Base-by-base conservation (phyloP, 805 yeast genomes). In the Sporopachydermia lactativora region DNA sequence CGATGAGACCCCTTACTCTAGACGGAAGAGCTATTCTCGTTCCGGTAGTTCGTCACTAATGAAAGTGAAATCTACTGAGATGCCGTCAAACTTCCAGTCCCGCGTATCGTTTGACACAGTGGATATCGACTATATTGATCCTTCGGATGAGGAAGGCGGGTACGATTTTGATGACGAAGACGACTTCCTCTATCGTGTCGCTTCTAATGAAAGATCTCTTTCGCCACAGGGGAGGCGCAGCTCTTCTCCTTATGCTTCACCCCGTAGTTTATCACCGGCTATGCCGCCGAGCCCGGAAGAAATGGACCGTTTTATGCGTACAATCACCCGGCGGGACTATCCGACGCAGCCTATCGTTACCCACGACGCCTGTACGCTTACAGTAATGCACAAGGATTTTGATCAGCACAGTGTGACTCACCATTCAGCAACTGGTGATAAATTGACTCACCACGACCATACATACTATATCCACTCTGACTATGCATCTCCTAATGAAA, bases 201-300 rank as follows among this genome's bases (percentile, higher is more conserved):
- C 13, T 8, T 24, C 31, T 8, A 8, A 24, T 24, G 31, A 24
- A 24, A 8, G 31, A 24, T 24, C 31, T 8, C 31, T 24, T 8
- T 24, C 31, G 31, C 31, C 31, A n/a, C 8, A 24, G n/a, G 31
- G 31, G 8, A n/a, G 31, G 8, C 31, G 31, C 31, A 72, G 95
- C 41, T 86, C 88, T 58, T 70, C 88, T 24, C 97, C 97, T 42
- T 86, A 82, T 70, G 88, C 88, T 56, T 56, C 81, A 42, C 86
- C 89, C 44, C 61, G 79, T 44, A 85, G 83, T 31, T 74, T 24
- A 24, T 24, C 31, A 8, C 31, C 31, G 8, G 31, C 13, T 24
- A n/a, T n/a, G n/a, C n/a, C n/a, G n/a, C n/a, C n/a, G n/a, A 24
- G 31, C n/a, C 31, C 31, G 8, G 13, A n/a, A 8, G 31, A 24